phyloP scores from a whole-genome alignment of 495 filamentous ascomycete species.

The Elasticomyces elasticus region DNA sequence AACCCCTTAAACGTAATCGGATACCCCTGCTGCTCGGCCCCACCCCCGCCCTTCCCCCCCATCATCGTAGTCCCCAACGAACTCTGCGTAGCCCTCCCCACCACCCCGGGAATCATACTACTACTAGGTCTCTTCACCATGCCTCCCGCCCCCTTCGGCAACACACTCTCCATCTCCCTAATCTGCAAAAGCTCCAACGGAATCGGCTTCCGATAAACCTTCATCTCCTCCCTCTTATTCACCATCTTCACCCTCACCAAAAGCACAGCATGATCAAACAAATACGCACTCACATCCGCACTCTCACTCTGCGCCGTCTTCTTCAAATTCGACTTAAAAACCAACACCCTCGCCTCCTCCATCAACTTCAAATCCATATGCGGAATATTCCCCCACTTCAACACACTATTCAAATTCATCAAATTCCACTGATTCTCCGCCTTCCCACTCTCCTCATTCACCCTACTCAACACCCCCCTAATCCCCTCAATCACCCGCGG shows the following conservation, averaged over 20 bases:
- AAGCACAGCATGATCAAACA: conserved; percentile 93
- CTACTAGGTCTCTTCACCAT: conserved; percentile 81
- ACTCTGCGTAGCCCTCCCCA: conserved; percentile 22
- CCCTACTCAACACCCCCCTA: conserved; percentile 72
- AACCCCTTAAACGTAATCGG: conserved; percentile 98
- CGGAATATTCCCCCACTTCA: conserved; percentile 78
- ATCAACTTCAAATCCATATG: conserved; percentile 91
- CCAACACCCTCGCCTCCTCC: conserved; percentile 82
- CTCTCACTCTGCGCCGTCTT: conserved; percentile 74
- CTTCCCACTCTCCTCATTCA: conserved; percentile 92
- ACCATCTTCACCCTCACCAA: conserved; percentile 76
- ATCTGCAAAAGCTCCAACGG: conserved; percentile 90
- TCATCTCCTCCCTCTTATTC: conserved; percentile 88
- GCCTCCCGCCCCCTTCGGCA: conserved; percentile 55
- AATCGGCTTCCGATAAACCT: conserved; percentile 91
- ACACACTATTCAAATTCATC: conserved; percentile 75
- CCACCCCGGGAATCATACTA: conserved; percentile 63
- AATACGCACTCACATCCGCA: conserved; percentile 78
- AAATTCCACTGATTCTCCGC: conserved; percentile 97
- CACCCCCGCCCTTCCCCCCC: conserved; percentile 22
- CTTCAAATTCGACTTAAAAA: conserved; percentile 87
- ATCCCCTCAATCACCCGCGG: conserved; percentile 78
- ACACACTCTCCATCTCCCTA: conserved; percentile 90
- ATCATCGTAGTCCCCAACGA: too few relatives aligned
- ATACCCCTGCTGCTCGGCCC: conserved; percentile 59